A percentile compares a stretch with the other conserved stretches of the same genome.
Evolutionary conservation across 345 rosid species (phyloP).

Genomic region (Anacardium occidentale): DNA sequence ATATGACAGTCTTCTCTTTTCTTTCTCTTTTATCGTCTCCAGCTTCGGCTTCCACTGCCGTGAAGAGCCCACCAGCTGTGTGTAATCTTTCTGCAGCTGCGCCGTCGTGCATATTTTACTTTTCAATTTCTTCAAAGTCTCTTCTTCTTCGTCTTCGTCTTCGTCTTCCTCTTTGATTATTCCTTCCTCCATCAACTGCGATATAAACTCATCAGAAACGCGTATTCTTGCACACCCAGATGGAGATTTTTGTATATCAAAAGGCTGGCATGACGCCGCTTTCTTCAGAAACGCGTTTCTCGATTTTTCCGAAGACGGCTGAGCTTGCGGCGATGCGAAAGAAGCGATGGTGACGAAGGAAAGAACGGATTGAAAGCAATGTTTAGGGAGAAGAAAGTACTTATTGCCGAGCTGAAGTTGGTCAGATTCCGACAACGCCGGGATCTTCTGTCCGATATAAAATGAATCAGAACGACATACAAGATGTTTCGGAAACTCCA

Average conservation of each 20-base stretch:
- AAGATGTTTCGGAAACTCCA: slow-evolving; percentile 70
- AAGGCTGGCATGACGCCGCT: slow-evolving; percentile 43
- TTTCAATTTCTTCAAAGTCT: background rate
- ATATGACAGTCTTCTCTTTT: slow-evolving; percentile 43
- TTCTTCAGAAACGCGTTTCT: slow-evolving; percentile 29
- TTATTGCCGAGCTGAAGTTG: slow-evolving; percentile 67
- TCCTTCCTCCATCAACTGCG: slow-evolving; percentile 56
- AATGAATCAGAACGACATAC: slow-evolving; percentile 72
- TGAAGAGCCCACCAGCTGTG: slow-evolving; percentile 47
- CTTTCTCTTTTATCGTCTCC: slow-evolving; percentile 64
- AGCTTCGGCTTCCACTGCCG: slow-evolving; percentile 82
- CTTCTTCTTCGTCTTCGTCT: background rate
- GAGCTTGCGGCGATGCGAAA: slow-evolving; percentile 28
- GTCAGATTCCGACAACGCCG: slow-evolving; percentile 59
- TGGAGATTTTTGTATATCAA: slow-evolving; percentile 55
- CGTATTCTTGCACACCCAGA: slow-evolving; percentile 61
- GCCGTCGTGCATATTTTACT: slow-evolving; percentile 63
- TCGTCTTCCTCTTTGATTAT: slow-evolving; percentile 13
- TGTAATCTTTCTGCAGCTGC: slow-evolving; percentile 63
- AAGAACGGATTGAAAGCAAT: slow-evolving; percentile 60
- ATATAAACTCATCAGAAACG: slow-evolving; percentile 75
- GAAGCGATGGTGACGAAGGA: slow-evolving; percentile 70
- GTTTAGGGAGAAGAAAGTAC: slow-evolving; percentile 76
- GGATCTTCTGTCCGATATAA: slow-evolving; percentile 82
- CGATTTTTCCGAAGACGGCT: slow-evolving; percentile 17